Evolutionary conservation across 2,329 filamentous ascomycete species (phyloP).

Genomic region (Epichloe glyceriae): DNA sequence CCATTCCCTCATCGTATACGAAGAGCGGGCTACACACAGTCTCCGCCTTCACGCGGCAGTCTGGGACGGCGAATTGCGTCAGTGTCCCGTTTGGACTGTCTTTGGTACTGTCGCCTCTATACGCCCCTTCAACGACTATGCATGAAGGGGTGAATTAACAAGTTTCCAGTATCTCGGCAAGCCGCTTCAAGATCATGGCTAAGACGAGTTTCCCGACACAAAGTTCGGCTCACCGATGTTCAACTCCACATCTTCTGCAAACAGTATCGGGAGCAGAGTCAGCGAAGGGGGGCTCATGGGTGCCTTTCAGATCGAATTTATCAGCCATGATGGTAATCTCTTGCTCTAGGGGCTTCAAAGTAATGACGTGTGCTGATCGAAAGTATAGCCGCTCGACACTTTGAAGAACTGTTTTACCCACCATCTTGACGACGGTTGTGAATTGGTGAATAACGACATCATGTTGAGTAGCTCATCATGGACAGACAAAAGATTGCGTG

Average conservation of each 20-base stretch:
- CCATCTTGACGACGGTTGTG: neutral
- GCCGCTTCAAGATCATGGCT: slow-evolving; percentile 37
- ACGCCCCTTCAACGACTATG: too few species aligned
- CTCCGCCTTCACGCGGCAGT: slow-evolving; percentile 43
- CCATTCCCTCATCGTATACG: slow-evolving; percentile 40
- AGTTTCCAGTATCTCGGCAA: slow-evolving; percentile 36
- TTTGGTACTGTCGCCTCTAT: slow-evolving; percentile 32
- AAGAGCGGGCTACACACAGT: slow-evolving; percentile 34
- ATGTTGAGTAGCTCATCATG: neutral
- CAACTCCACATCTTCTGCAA: slow-evolving; percentile 46
- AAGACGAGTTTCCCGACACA: slow-evolving; percentile 27
- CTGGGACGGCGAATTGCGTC: slow-evolving; percentile 38
- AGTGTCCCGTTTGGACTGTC: slow-evolving; percentile 50
- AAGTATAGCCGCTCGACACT: slow-evolving; percentile 21
- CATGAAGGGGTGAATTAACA: neutral
- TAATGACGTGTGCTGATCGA: neutral
- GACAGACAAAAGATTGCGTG: neutral
- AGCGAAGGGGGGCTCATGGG: slow-evolving; percentile 34
- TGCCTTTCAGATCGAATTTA: slow-evolving; percentile 39
- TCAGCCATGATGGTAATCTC: slow-evolving; percentile 25
- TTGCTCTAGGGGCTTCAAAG: neutral
- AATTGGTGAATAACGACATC: neutral
- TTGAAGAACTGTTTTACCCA: slow-evolving; percentile 27
- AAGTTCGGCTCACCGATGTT: slow-evolving; percentile 39
- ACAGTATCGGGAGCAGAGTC: slow-evolving; percentile 38